These are phyloP conservation scores for Veloboletus limbatus DNA, from an alignment of 1,284 basidiomycete species.

Conservation along the genomic window DNA sequence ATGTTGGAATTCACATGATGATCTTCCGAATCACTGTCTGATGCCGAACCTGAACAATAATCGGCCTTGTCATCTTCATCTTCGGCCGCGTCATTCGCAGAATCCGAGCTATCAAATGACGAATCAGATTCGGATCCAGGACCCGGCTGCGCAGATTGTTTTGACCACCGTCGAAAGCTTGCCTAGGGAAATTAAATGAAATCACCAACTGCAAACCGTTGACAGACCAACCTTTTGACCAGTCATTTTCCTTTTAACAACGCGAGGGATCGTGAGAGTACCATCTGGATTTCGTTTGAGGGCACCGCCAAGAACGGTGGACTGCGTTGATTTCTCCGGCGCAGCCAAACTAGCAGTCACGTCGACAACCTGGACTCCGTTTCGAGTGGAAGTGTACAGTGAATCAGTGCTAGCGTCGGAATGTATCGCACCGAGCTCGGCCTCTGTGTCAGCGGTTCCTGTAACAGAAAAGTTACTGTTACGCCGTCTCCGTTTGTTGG, in stretches of 20 bases:
- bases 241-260: slow-evolving; percentile 42
- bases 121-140: slow-evolving; percentile 47
- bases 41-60: slow-evolving; percentile 6
- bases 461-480: slow-evolving; percentile 36
- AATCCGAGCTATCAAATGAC: slow-evolving; percentile 77
- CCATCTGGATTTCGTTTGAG: slow-evolving; percentile 60
- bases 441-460: slow-evolving; percentile 33
- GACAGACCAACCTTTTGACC: slow-evolving; percentile 40
- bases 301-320: slow-evolving; percentile 50
- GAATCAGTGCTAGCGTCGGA: slow-evolving; percentile 3
- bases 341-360: slow-evolving; percentile 9
- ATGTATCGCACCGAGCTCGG: slow-evolving; percentile 26
- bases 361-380: slow-evolving; percentile 19
- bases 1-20: slow-evolving; percentile 10
- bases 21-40: slow-evolving; percentile 16
- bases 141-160: slow-evolving; percentile 15
- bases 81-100: slow-evolving; percentile 51
- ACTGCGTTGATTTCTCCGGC: slow-evolving; percentile 11
- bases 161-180: slow-evolving; percentile 43
- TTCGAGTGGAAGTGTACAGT: background rate
- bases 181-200: slow-evolving; percentile 25
- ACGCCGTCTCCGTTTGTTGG: slow-evolving; percentile 47
- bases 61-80: slow-evolving; percentile 26
- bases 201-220: slow-evolving; percentile 1
- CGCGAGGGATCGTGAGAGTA: slow-evolving; percentile 44